Base-by-base conservation (phyloP, 495 filamentous ascomycete genomes). In the Hypoxylon fuscum region DNA sequence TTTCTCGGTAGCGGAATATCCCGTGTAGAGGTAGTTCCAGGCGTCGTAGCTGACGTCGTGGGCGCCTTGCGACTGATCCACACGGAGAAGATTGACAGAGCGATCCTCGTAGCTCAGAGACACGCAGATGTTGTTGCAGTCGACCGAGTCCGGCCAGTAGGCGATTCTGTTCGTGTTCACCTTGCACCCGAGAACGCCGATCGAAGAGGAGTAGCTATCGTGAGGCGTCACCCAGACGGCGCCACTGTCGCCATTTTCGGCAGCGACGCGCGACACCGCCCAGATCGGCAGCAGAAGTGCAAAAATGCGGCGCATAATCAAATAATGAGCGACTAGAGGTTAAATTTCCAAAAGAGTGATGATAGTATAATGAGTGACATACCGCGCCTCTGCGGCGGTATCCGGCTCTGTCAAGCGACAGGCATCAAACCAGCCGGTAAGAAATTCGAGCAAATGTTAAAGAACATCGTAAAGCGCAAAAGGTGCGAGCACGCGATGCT, bases 41-140 rank as follows among this genome's bases (percentile, higher is more conserved):
- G 79, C 78, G 56, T 80, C 78, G 68, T 81, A 81, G 59, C 74
- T 77, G 59, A 81, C 68, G 46, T 81, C 79, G 69, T 80, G 64
- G 6, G 79, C 79, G 53, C 79, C 79, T 47, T 73, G 49, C 21
- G 76, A 80, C 54, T 78, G 76, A 59, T 81, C 79, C 48, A 81
- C 64, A 62, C 76, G 75, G 14, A 81, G 72, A 11, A 81, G 72
- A 14, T 80, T 63, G 41, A 81, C 73, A 0, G 55, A 68, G 17
- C 79, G 76, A 32, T 55, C 78, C 17, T 57, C 71, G 64, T 81
- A 77, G 52, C 61, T 71, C 43, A 81, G 66, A 20, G 69, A 71
- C 11, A 81, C 62, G 70, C 79, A 81, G 50, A 81, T 69, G 51
- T 76, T 79, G 64, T 66, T 69, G 73, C 79, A 81, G 70, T 80